phyloP scores from a whole-genome alignment of 2,329 filamentous ascomycete species.

The Sclerotinia borealis region DNA sequence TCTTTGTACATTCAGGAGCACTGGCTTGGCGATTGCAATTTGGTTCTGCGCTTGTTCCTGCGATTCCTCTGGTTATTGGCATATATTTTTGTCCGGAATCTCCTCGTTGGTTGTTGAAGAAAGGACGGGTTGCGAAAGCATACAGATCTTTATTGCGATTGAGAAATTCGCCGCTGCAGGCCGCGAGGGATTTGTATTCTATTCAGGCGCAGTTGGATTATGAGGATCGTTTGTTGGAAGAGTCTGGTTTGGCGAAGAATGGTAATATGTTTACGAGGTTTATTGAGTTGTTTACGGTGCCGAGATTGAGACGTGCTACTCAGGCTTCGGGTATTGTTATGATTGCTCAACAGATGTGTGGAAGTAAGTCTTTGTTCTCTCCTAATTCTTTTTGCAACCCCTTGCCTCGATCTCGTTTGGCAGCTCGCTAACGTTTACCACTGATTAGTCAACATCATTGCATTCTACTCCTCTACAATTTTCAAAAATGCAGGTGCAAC shows the following conservation, averaged over 20 bases:
- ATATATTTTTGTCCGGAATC: conserved; percentile 60
- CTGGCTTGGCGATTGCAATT: conserved; percentile 60
- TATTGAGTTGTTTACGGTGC: conserved; percentile 61
- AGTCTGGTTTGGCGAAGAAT: conserved; percentile 27
- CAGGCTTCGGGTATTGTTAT: conserved; percentile 70
- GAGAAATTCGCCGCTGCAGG: conserved; percentile 53
- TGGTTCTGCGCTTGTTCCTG: conserved; percentile 59
- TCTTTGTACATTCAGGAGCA: conserved; percentile 51
- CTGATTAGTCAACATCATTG: conserved; percentile 54
- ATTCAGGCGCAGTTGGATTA: conserved; percentile 48
- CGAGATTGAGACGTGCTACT: conserved; percentile 64
- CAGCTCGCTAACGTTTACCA: neutral
- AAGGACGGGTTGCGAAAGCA: conserved; percentile 47
- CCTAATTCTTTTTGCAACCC: conserved; percentile 36
- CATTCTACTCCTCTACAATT: conserved; percentile 66
- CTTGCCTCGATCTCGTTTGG: neutral
- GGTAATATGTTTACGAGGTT: conserved; percentile 53
- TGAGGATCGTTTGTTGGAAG: conserved; percentile 37
- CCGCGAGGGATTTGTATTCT: conserved; percentile 57
- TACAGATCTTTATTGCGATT: conserved; percentile 51
- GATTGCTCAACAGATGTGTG: conserved; percentile 36
- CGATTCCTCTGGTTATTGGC: conserved; percentile 50
- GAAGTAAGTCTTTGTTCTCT: conserved; percentile 8
- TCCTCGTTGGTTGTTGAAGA: conserved; percentile 61
- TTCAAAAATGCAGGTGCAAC: conserved; percentile 52